These are phyloP conservation scores for Striga asiatica DNA, from an alignment of 257 asterid genomes.

Conservation along the genomic window DNA sequence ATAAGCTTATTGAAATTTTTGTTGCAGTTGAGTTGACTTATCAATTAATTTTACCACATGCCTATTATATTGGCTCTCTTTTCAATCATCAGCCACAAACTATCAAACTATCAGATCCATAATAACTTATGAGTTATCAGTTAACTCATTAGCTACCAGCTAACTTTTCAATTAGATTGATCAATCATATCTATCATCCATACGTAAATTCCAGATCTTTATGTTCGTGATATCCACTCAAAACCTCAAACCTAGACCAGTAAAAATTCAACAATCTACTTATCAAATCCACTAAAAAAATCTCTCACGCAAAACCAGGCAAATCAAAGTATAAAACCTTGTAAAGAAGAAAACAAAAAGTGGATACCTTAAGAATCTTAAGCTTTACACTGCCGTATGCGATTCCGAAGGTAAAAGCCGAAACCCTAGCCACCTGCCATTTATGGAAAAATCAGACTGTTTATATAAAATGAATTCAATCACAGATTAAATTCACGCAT, in stretches of 20 bases:
- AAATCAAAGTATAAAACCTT: not conserved
- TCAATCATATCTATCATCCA: not conserved
- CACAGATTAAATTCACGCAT: not conserved
- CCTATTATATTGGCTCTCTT: too few species aligned
- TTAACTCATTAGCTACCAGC: not conserved
- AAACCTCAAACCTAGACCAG: not conserved
- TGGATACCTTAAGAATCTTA: conserved; percentile 43
- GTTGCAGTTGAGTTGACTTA: too few species aligned
- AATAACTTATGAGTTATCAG: not conserved
- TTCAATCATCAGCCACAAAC: too few species aligned
- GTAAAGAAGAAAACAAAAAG: not conserved
- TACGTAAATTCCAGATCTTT: conserved; percentile 11
- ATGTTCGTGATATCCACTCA: not conserved
- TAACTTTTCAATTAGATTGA: too few species aligned
- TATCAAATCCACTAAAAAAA: too few species aligned
- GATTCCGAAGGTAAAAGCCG: conserved; percentile 41
- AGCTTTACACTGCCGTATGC: conserved; percentile 43
- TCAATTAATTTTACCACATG: too few species aligned
- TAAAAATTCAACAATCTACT: not conserved
- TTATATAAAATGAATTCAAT: not conserved
- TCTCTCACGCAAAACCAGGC: not conserved
- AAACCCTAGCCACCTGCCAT: conserved; percentile 46
- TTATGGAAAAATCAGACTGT: conserved; percentile 4
- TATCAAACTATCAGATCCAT: too few species aligned
- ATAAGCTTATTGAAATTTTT: too few species aligned